A percentile compares a stretch with the other conserved stretches of the same genome.
Evolutionary conservation across 192 early-diverging fungal genomes (phyloP).

Genomic region (Coemansia sp.): DNA sequence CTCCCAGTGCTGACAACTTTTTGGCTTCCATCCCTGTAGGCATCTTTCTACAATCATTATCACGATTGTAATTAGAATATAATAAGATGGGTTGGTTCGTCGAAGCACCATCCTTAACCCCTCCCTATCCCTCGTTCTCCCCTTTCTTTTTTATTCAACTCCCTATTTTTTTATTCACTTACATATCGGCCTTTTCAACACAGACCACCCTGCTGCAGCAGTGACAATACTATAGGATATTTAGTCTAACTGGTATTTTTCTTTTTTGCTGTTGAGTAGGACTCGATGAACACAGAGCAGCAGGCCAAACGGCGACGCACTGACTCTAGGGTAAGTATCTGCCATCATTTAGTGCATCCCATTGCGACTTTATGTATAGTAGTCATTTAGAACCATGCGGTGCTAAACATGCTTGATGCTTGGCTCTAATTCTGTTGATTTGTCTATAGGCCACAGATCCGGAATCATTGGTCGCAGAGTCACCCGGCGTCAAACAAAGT

Average conservation of each 20-base stretch:
- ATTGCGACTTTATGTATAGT: no score
- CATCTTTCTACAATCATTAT: conserved; percentile 18
- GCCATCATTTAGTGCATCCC: no score
- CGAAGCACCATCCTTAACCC: conserved; percentile 24
- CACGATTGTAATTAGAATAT: conserved; percentile 16
- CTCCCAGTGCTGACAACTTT: conserved; percentile 1
- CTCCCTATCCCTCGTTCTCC: conserved; percentile 16
- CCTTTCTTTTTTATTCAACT: conserved; percentile 17
- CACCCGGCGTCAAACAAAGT: conserved; percentile 28
- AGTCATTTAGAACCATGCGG: no score
- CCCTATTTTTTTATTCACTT: conserved; percentile 22
- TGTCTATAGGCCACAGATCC: conserved; percentile 34
- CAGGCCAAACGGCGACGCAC: conserved; percentile 55
- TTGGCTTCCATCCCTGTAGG: background rate
- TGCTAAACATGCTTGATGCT: background rate
- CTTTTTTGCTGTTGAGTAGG: conserved; percentile 17
- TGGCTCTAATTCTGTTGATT: background rate
- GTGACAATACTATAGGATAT: background rate
- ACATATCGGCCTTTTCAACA: background rate
- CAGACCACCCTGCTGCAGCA: background rate
- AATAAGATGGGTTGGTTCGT: conserved; percentile 17
- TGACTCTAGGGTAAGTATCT: conserved; percentile 43
- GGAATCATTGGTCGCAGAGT: conserved; percentile 35
- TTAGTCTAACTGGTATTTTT: background rate
- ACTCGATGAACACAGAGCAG: conserved; percentile 46